Percentiles rank a stretch among this genome's conserved stretches.
Evolutionary conservation across 2,329 filamentous ascomycete genomes (phyloP).

Genomic region (Periconia sp.): DNA sequence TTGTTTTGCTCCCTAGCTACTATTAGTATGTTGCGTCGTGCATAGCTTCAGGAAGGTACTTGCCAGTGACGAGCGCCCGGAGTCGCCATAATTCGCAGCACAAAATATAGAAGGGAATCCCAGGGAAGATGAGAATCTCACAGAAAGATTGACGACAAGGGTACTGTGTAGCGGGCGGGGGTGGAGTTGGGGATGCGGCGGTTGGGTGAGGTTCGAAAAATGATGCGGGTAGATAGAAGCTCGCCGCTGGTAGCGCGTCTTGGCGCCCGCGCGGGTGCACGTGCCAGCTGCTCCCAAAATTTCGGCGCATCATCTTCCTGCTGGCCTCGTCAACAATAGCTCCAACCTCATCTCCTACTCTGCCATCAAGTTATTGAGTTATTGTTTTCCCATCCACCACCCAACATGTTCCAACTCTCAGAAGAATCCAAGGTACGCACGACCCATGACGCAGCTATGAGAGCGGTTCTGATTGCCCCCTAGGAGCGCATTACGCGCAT

Average conservation of each 20-base stretch:
- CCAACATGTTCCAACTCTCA: slow-evolving; percentile 67
- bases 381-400: neutral
- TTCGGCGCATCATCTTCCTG: neutral
- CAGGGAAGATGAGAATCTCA: neutral
- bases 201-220: slow-evolving; percentile 1
- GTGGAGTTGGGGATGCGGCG: neutral
- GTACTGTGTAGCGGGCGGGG: neutral
- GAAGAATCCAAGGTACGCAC: slow-evolving; percentile 88
- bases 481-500: slow-evolving; percentile 97
- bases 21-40: slow-evolving; percentile 16
- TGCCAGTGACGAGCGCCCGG: slow-evolving; percentile 74
- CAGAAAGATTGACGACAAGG: neutral
- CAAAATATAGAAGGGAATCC: neutral
- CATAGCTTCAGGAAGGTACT: slow-evolving; percentile 17
- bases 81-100: slow-evolving; percentile 55
- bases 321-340: slow-evolving; percentile 2
- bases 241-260: slow-evolving; percentile 5
- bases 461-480: slow-evolving; percentile 21
- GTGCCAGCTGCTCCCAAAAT: slow-evolving; percentile 11
- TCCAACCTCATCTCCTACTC: slow-evolving; percentile 1
- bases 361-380: slow-evolving; percentile 1
- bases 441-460: neutral
- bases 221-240: slow-evolving; percentile 5
- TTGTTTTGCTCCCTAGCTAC: slow-evolving; percentile 75
- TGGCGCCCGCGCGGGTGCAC: slow-evolving; percentile 11